These are phyloP conservation scores for Canariomyces notabilis DNA, from an alignment of 2,329 filamentous ascomycete species.

Conservation along the genomic window DNA sequence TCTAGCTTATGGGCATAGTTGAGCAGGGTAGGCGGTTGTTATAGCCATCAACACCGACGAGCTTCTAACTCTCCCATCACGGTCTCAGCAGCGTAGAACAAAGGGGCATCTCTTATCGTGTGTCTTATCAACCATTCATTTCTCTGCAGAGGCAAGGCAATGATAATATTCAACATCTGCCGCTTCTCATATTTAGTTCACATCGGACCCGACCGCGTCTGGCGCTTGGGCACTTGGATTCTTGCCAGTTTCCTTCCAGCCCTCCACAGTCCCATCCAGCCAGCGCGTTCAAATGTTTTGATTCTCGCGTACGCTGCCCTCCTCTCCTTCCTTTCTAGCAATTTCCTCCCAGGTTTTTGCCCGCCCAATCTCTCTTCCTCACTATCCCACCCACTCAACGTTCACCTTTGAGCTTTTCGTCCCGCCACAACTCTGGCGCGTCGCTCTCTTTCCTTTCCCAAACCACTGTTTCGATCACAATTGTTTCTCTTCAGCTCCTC, in stretches of 20 bases:
- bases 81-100: too few relatives aligned
- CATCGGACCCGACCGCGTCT: not conserved
- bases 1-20: too few relatives aligned
- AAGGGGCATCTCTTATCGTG: too few relatives aligned
- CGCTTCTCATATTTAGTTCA: slow-evolving; percentile 2
- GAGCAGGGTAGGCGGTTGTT: too few relatives aligned
- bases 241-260: not conserved
- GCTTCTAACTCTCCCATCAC: too few relatives aligned
- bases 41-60: too few relatives aligned
- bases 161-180: not conserved
- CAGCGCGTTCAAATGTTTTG: slow-evolving; percentile 2
- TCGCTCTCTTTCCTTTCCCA: slow-evolving; percentile 4
- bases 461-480: not conserved
- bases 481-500: not conserved
- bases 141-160: too few relatives aligned
- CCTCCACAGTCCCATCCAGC: slow-evolving; percentile 1
- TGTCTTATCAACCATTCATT: too few relatives aligned
- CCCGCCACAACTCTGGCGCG: not conserved
- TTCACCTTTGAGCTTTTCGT: too few relatives aligned
- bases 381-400: not conserved
- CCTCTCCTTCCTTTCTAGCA: not conserved
- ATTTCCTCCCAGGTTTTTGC: not conserved
- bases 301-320: not conserved
- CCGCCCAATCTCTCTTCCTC: not conserved
- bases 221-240: not conserved